Evolutionary conservation across 345 rosid genomes (phyloP).

Genomic region (Brassica nigra): DNA sequence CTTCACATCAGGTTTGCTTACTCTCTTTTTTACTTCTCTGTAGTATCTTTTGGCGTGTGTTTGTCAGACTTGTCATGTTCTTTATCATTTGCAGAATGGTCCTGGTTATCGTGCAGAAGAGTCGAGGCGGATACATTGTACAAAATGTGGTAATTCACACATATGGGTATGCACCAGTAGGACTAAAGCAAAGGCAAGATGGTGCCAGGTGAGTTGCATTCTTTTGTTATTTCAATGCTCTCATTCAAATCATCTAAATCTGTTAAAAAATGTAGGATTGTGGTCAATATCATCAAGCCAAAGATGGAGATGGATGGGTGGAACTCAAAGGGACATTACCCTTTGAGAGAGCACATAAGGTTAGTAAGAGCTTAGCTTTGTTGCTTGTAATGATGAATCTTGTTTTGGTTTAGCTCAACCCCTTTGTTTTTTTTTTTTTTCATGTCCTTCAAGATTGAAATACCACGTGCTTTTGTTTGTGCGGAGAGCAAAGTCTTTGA

Average conservation of each 20-base stretch:
- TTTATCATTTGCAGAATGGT: slow-evolving; percentile 48
- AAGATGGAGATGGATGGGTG: slow-evolving; percentile 99
- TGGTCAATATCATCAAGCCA: slow-evolving; percentile 94
- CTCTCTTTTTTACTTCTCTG: slow-evolving; percentile 9
- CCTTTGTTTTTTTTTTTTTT: slow-evolving; percentile 9
- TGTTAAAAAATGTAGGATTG: slow-evolving; percentile 68
- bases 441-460: slow-evolving; percentile 66
- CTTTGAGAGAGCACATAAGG: slow-evolving; percentile 81
- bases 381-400: slow-evolving; percentile 10
- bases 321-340: slow-evolving; percentile 91
- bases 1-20: slow-evolving; percentile 62
- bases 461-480: slow-evolving; percentile 98
- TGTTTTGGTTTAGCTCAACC: not conserved
- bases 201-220: slow-evolving; percentile 75
- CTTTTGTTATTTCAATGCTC: not conserved
- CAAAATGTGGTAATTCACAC: slow-evolving; percentile 88
- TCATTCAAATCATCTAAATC: not conserved
- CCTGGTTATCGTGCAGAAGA: slow-evolving; percentile 78
- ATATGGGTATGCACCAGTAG: slow-evolving; percentile 95
- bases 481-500: slow-evolving; percentile 99
- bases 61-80: not conserved
- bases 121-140: slow-evolving; percentile 95
- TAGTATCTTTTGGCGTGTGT: slow-evolving; percentile 6
- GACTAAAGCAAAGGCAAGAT: slow-evolving; percentile 85
- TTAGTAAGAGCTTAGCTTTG: slow-evolving; percentile 23